Base-by-base conservation (phyloP, 805 yeast genomes). In the Priceomyces medius region DNA sequence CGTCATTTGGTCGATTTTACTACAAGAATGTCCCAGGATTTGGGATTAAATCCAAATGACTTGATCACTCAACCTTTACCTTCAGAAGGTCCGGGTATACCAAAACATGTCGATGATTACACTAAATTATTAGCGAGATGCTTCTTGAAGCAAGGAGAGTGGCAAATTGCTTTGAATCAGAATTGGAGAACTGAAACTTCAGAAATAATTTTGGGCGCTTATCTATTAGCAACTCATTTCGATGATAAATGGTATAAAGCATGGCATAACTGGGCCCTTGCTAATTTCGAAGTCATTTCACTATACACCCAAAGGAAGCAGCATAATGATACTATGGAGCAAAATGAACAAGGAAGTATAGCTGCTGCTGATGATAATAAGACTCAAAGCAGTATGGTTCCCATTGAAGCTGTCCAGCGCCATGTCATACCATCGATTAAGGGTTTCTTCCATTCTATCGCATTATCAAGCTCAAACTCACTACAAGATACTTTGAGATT, bases 221-320 rank as follows among this genome's bases (percentile, higher is more conserved):
- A 88, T 59, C 68, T 93, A 41, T 71, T 93, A 48, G 98, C 99
- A 0, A 91, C 99, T 0, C 97, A 90, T 59, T 91, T 93, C 62
- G 97, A 93, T 59, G 74, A 79, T 26, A 77, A 79, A 18, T 93
- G 99, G 97, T 93, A 93, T 56, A 93, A 95, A 58, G 99, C 98
- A 13, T 95, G 99, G 99, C 99, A 93, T 60, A 91, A 89, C 57
- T 93, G 99, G 99, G 99, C 99, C 0, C 71, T 95, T 56, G 97
- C 98, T 0, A 93, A 95, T 62, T 93, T 90, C 59, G 97, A 93
- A 58, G 98, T 91, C 1, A 85, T 91, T 16, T 85, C 96, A 0
- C 71, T 84, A 20, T 66, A 74, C 55, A 58, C 65, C 2, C 68
- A 61, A 42, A 61, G 53, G 40, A 51, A 48, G 14, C 53, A 53